phyloP scores from a whole-genome alignment of 495 filamentous ascomycete species.

The Tuber microsphaerosporum region DNA sequence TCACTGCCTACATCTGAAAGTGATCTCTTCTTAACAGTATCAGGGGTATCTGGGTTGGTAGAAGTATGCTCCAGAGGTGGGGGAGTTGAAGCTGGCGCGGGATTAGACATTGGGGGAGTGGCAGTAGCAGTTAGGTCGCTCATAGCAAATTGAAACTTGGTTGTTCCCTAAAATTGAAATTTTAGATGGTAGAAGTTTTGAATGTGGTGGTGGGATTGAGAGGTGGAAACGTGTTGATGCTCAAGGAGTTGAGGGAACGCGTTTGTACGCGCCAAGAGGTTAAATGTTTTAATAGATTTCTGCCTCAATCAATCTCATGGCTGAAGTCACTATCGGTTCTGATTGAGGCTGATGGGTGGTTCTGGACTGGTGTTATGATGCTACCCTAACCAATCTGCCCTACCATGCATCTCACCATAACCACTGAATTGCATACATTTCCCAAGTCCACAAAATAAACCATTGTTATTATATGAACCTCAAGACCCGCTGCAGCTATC shows the following conservation, averaged over 20 bases:
- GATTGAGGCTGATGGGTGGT: neutral
- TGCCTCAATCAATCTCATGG: neutral
- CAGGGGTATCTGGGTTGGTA: neutral
- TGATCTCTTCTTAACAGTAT: neutral
- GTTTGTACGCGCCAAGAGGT: neutral
- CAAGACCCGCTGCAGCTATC: neutral
- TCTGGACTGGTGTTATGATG: neutral
- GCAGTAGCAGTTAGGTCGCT: neutral
- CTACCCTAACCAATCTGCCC: neutral
- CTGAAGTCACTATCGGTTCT: neutral
- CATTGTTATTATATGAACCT: neutral
- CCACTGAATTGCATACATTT: neutral
- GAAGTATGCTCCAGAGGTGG: neutral
- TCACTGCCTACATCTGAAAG: neutral
- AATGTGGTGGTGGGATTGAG: neutral
- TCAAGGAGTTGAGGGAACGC: neutral
- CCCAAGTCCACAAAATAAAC: neutral
- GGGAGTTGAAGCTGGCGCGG: neutral
- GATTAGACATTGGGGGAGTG: neutral
- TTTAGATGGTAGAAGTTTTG: neutral
- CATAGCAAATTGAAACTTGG: neutral
- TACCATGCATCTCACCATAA: neutral
- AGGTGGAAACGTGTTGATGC: neutral
- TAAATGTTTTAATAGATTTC: neutral
- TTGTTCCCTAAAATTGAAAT: neutral